Percentiles rank a stretch among this genome's conserved stretches.
Evolutionary conservation across 139 green algal genomes (phyloP).

Genomic region (Auxenochlorella pyrenoidosa): DNA sequence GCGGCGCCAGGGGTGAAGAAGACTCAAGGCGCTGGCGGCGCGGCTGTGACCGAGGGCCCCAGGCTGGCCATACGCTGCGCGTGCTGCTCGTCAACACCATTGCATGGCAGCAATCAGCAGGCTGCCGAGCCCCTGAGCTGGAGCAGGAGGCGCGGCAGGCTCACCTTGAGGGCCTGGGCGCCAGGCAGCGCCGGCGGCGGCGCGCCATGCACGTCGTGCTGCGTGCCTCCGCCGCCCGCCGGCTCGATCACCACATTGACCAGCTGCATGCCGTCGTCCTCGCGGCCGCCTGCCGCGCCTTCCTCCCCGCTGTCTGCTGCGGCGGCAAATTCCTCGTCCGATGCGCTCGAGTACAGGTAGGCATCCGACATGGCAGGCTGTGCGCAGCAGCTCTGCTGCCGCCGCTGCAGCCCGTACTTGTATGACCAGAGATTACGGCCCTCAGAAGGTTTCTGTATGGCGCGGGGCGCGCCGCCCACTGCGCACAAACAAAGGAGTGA

Average conservation of each 20-base stretch:
- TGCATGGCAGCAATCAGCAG: too few relatives aligned
- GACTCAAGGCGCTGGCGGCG: background rate
- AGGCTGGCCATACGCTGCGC: too few relatives aligned
- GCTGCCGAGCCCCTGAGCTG: too few relatives aligned
- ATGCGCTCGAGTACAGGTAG: background rate
- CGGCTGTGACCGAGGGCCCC: too few relatives aligned
- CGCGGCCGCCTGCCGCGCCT: background rate
- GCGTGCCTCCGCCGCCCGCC: background rate
- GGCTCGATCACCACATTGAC: constrained; percentile 27
- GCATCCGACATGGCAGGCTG: background rate
- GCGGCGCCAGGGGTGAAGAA: background rate
- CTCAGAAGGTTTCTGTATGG: too few relatives aligned
- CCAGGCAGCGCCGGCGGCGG: background rate
- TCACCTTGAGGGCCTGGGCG: background rate
- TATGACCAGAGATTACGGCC: too few relatives aligned
- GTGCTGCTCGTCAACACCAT: too few relatives aligned
- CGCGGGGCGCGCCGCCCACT: too few relatives aligned
- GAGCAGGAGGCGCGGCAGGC: background rate
- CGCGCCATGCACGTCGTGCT: too few relatives aligned
- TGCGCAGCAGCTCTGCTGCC: background rate
- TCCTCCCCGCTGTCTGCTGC: constrained; percentile 7
- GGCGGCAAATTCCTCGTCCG: constrained; percentile 20
- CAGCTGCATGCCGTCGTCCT: constrained; percentile 10
- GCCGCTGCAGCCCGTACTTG: too few relatives aligned
- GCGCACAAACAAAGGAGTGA: too few relatives aligned